Percentiles rank a stretch among this genome's conserved stretches.
phyloP scores from a whole-genome alignment of 2,329 filamentous ascomycete species.

The Trichoderma atroviride region DNA sequence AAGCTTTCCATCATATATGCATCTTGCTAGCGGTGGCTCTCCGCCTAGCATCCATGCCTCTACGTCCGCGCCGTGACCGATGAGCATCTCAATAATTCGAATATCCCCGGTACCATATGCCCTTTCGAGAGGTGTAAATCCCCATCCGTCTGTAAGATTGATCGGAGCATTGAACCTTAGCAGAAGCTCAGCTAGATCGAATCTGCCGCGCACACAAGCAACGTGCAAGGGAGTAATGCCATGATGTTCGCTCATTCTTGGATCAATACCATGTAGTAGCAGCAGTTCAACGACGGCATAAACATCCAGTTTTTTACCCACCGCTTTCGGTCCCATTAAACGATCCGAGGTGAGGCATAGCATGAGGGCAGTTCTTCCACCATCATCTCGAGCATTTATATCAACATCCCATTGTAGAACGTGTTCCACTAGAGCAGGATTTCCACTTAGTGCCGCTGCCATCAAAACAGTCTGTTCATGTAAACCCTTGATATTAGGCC shows the following conservation, averaged over 20 bases:
- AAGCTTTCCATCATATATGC: conserved; percentile 20
- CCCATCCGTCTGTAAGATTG: conserved; percentile 25
- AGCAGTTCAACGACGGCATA: conserved; percentile 3
- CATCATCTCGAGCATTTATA: conserved; percentile 29
- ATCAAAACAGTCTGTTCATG: conserved; percentile 28
- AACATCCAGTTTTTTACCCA: not conserved
- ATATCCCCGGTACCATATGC: conserved; percentile 23
- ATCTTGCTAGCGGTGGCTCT: conserved; percentile 23
- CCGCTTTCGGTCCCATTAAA: not conserved
- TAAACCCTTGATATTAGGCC: not conserved
- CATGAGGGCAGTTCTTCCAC: conserved; percentile 20
- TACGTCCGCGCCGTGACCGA: conserved; percentile 28
- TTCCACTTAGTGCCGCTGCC: conserved; percentile 28
- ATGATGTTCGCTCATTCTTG: conserved; percentile 1
- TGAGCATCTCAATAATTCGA: conserved; percentile 26
- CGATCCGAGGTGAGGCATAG: conserved; percentile 22
- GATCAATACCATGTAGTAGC: conserved; percentile 20
- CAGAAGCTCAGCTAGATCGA: conserved; percentile 22
- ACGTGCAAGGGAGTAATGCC: conserved; percentile 25
- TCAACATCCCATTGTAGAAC: conserved; percentile 27
- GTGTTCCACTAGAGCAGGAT: conserved; percentile 26
- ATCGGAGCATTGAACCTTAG: conserved; percentile 28
- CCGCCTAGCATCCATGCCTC: conserved; percentile 23
- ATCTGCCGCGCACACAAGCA: conserved; percentile 17
- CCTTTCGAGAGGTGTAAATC: conserved; percentile 26